Evolutionary conservation across 2,329 filamentous ascomycete genomes (phyloP).

Genomic region (Lecanosticta acicola): DNA sequence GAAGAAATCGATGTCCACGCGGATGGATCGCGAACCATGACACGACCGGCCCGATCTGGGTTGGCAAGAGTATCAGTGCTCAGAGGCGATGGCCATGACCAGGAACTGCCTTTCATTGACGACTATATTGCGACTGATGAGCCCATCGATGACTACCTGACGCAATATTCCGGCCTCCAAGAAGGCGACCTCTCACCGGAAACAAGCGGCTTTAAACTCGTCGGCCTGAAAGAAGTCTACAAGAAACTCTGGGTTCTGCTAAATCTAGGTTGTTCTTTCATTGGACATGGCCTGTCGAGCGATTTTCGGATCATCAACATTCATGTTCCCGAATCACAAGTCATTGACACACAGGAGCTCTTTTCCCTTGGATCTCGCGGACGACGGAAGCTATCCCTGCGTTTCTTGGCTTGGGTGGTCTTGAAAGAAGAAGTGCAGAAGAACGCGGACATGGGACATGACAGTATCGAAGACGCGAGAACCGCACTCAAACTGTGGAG

Average conservation of each 20-base stretch:
- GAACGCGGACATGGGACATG: slow-evolving; percentile 61
- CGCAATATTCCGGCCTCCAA: slow-evolving; percentile 86
- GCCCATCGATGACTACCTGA: slow-evolving; percentile 90
- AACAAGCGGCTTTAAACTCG: slow-evolving; percentile 72
- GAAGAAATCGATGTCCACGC: slow-evolving; percentile 96
- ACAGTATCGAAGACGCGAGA: slow-evolving; percentile 89
- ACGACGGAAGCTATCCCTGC: slow-evolving; percentile 79
- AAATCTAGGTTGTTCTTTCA: slow-evolving; percentile 87
- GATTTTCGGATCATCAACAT: slow-evolving; percentile 99
- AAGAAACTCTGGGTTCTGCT: slow-evolving; percentile 97
- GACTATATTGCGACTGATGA: slow-evolving; percentile 93
- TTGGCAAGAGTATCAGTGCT: slow-evolving; percentile 90
- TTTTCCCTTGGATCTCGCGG: slow-evolving; percentile 73
- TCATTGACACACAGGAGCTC: slow-evolving; percentile 88
- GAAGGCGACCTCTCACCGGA: slow-evolving; percentile 76
- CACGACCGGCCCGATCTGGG: slow-evolving; percentile 82
- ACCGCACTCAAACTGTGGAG: slow-evolving; percentile 84
- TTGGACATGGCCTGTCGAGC: slow-evolving; percentile 87
- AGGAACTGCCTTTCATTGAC: slow-evolving; percentile 87
- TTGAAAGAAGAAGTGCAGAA: slow-evolving; percentile 92
- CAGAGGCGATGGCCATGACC: slow-evolving; percentile 68
- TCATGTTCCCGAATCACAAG: slow-evolving; percentile 80
- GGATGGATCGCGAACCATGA: slow-evolving; percentile 85
- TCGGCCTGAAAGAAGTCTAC: slow-evolving; percentile 85
- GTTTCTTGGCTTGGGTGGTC: slow-evolving; percentile 85